Percentiles rank a stretch among this genome's conserved stretches.
Conservation (phyloP, 768 basidiomycete species). For the Hygrocybe coccinea region DNA sequence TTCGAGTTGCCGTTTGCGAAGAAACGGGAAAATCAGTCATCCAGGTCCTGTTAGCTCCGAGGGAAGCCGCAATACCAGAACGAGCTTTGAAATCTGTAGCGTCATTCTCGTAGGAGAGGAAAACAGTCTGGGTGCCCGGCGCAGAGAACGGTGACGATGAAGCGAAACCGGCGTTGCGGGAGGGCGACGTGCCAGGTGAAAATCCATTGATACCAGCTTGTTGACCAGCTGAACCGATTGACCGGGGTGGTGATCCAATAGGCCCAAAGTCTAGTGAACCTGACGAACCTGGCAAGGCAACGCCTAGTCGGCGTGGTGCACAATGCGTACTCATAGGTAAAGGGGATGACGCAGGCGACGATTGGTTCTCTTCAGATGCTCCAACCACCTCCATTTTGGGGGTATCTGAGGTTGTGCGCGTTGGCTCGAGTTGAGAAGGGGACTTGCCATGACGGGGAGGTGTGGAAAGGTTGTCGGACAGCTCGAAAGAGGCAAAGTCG, state of each 20-base stretch:
- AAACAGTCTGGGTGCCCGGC: slow-evolving; percentile 58
- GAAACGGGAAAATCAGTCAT: slow-evolving; percentile 3
- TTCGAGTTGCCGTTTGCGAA: slow-evolving; percentile 12
- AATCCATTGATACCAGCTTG: slow-evolving; percentile 38
- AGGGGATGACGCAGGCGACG: slow-evolving; percentile 41
- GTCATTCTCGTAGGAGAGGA: slow-evolving; percentile 31
- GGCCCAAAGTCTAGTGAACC: slow-evolving; percentile 65
- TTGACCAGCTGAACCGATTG: slow-evolving; percentile 26
- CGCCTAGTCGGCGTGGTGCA: slow-evolving; percentile 46
- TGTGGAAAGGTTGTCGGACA: slow-evolving; percentile 52
- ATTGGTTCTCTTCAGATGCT: slow-evolving; percentile 12
- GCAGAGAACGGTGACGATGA: slow-evolving; percentile 73
- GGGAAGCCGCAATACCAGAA: slow-evolving; percentile 57
- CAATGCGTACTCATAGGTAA: slow-evolving; percentile 44
- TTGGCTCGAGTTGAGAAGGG: slow-evolving; percentile 15
- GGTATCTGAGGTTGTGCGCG: slow-evolving; percentile 3
- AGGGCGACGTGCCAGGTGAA: slow-evolving; percentile 60
- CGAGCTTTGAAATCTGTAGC: slow-evolving; percentile 29
- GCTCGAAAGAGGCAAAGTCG: slow-evolving; percentile 65
- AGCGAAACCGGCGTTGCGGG: slow-evolving; percentile 34
- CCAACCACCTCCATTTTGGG: slow-evolving; percentile 5
- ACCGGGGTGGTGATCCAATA: slow-evolving; percentile 72
- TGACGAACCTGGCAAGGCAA: slow-evolving; percentile 24
- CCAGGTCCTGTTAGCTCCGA: slow-evolving; percentile 34
- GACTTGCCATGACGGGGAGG: slow-evolving; percentile 38